phyloP scores from a whole-genome alignment of 1,139 yeast genomes.

The Geotrichum restrictum region DNA sequence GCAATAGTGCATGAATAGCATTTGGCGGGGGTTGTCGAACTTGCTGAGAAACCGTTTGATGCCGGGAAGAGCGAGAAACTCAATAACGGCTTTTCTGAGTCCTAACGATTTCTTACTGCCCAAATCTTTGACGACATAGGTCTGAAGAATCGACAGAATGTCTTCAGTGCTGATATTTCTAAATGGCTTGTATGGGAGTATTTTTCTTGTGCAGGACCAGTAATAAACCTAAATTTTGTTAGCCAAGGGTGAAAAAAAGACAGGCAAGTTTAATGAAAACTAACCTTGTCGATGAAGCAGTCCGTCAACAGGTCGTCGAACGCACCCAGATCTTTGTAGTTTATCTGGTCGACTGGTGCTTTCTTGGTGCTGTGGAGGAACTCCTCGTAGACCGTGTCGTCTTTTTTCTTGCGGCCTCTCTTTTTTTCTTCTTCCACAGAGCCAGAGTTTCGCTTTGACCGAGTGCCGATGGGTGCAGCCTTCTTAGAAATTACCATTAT shows the following conservation, averaged over 20 bases:
- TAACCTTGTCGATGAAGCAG: constrained; percentile 38
- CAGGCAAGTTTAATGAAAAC: background rate
- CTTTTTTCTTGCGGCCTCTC: constrained; percentile 14
- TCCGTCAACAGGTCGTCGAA: constrained; percentile 45
- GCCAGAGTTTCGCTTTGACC: background rate
- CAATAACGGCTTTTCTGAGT: constrained; percentile 29
- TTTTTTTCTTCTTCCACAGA: constrained; percentile 10
- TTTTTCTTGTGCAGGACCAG: constrained; percentile 41
- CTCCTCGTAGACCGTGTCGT: constrained; percentile 17
- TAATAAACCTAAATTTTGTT: constrained; percentile 13
- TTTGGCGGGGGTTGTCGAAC: constrained; percentile 31
- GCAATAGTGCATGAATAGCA: constrained; percentile 42
- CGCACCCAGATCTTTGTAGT: constrained; percentile 50
- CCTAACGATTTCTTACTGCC: constrained; percentile 19
- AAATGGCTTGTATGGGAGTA: constrained; percentile 33
- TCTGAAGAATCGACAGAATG: constrained; percentile 27
- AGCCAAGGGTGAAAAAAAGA: background rate
- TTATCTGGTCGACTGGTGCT: constrained; percentile 26
- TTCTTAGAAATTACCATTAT: constrained; percentile 3
- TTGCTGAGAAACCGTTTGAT: constrained; percentile 35
- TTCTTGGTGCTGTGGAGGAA: constrained; percentile 19
- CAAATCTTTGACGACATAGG: constrained; percentile 25
- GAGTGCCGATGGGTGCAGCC: constrained; percentile 13
- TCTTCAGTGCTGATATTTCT: constrained; percentile 29
- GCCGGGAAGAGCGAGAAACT: constrained; percentile 34